Base-by-base conservation (phyloP, 2,329 filamentous ascomycete genomes). In the Colletotrichum theobromicola region DNA sequence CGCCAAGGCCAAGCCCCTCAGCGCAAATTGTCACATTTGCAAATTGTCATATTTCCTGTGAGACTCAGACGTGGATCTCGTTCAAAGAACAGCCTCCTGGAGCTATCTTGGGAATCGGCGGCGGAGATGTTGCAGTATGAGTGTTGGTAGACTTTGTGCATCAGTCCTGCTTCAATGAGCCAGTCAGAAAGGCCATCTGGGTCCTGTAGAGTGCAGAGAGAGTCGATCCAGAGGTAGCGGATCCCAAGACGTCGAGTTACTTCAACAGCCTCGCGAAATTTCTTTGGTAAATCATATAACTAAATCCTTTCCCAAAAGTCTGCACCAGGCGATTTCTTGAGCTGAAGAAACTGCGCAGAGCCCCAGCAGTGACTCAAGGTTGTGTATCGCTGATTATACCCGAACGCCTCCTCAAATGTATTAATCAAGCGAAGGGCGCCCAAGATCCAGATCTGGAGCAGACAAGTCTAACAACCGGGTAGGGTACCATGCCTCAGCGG, bases 41-140 rank as follows among this genome's bases (percentile, higher is more conserved):
- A 2, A 0, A 72, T 53, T 0, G 21, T 34, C 2, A 62, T 9
- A 15, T 35, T 3, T 21, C 8, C 7, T 2, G 21, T 57, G 0
- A 32, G 28, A 42, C 70, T 72, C 4, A 26, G 1, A 1, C 70
- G 65, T 30, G 64, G 8, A 18, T 72, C 35, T 13, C 70, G 12
- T 1, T 37, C 4, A 9, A 69, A 71, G 46, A 74, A 77, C 1
- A 77, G 15, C 1, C 75, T 70, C 4, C 69, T 64, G 6, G 57
- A 57, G 35, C 72, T 75, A n/a, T 76, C 58, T 13, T n/a, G 58
- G 2, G 77, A 64, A 0, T 70, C 76, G 2, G 74, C 55, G 4
- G 78, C 77, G 0, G 76, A 78, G 18, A 78, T 77, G 21, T 78
- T 79, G 70, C 76, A 72, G 18, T 67, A 77, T 2, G 77, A 74